These are phyloP conservation scores for Rosa rugosa DNA, from an alignment of 306 rosid genomes.

Conservation along the genomic window DNA sequence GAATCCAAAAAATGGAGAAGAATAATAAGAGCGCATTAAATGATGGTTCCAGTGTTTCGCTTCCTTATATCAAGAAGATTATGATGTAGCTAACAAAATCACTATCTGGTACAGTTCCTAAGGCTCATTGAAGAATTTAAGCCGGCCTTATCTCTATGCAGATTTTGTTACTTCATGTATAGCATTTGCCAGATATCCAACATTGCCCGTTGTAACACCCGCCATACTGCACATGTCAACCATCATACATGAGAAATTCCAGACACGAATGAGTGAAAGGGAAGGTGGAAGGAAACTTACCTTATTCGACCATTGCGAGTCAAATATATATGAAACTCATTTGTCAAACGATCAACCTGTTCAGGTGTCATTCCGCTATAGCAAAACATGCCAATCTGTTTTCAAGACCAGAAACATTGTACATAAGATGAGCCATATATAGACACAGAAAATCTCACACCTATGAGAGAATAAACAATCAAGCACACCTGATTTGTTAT, in stretches of 20 bases:
- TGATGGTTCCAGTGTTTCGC: conserved; percentile 14
- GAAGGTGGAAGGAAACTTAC: conserved; percentile 28
- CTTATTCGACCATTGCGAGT: conserved; percentile 96
- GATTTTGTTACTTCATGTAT: conserved; percentile 85
- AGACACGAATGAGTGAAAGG: neutral
- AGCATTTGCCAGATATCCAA: conserved; percentile 80
- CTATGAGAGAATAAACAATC: neutral
- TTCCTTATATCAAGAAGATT: neutral
- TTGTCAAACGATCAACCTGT: conserved; percentile 88
- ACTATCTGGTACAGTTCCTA: conserved; percentile 6
- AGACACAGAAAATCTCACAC: neutral
- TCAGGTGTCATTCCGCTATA: conserved; percentile 90
- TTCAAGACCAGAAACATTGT: conserved; percentile 11
- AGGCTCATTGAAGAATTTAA: neutral
- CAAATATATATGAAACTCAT: conserved; percentile 64
- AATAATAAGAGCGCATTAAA: neutral
- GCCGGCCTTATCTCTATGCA: conserved; percentile 24
- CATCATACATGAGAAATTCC: neutral
- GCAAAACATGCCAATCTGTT: conserved; percentile 98
- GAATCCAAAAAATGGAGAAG: neutral
- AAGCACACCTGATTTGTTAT: conserved; percentile 70
- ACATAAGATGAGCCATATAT: conserved; percentile 1
- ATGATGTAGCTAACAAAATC: neutral
- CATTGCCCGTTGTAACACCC: conserved; percentile 79
- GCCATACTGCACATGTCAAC: conserved; percentile 68